A percentile compares a stretch with the other conserved stretches of the same genome.
Conservation (phyloP, 2,329 filamentous ascomycete genomes). For the Hypoxylon sp. region DNA sequence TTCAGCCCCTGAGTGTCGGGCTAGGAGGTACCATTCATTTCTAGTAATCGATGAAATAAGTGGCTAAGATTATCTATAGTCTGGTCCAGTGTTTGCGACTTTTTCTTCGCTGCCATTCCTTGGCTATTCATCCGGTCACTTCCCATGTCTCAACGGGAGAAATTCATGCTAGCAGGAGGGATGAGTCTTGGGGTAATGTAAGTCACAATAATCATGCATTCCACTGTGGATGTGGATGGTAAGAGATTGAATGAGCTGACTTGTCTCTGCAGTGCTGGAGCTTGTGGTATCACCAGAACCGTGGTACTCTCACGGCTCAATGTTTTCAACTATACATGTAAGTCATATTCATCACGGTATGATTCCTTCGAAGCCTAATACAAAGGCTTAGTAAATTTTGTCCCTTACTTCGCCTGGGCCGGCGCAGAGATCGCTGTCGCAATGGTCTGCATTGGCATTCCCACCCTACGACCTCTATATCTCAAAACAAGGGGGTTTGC, state of each 20-base stretch:
- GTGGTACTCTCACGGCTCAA: slow-evolving; percentile 48
- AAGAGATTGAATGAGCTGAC: slow-evolving; percentile 17
- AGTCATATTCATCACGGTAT: slow-evolving; percentile 16
- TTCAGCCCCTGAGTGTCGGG: slow-evolving; percentile 57
- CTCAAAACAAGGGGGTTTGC: slow-evolving; percentile 48
- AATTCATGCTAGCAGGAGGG: slow-evolving; percentile 49
- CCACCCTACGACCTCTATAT: slow-evolving; percentile 50
- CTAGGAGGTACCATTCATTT: slow-evolving; percentile 52
- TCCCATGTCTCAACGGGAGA: slow-evolving; percentile 50
- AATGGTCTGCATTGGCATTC: slow-evolving; percentile 51
- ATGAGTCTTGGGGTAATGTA: slow-evolving; percentile 53
- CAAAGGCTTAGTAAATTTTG: slow-evolving; percentile 48
- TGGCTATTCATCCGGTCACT: slow-evolving; percentile 51
- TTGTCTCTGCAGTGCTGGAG: slow-evolving; percentile 51
- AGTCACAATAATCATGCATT: slow-evolving; percentile 22
- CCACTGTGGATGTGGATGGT: not conserved
- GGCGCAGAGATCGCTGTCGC: slow-evolving; percentile 52
- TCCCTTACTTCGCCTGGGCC: slow-evolving; percentile 53
- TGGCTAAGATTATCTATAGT: slow-evolving; percentile 46
- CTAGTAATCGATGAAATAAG: slow-evolving; percentile 20
- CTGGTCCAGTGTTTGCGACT: slow-evolving; percentile 56
- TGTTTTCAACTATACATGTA: slow-evolving; percentile 51
- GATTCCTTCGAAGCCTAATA: not conserved
- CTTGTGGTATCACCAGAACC: slow-evolving; percentile 54
- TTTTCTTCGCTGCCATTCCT: slow-evolving; percentile 50